These are phyloP conservation scores for Septoria petroselini DNA, from an alignment of 2,329 filamentous ascomycete species.

Conservation along the genomic window DNA sequence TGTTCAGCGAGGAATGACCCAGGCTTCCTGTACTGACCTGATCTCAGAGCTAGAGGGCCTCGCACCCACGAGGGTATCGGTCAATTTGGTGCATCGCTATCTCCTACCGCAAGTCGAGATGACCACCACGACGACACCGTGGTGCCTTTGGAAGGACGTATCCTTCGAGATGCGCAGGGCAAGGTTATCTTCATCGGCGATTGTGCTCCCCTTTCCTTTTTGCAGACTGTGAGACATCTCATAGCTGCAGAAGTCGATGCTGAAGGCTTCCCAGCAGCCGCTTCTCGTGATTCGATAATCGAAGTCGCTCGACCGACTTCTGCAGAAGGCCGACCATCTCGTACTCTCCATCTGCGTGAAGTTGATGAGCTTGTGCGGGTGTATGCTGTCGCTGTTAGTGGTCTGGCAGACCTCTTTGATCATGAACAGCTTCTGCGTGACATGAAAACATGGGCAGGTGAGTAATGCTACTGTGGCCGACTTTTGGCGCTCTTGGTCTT, in stretches of 20 bases:
- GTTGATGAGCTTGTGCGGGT: conserved; percentile 44
- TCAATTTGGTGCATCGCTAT: conserved; percentile 19
- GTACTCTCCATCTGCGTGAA: conserved; percentile 40
- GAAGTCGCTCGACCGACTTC: conserved; percentile 19
- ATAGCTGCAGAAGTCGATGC: conserved; percentile 47
- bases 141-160: conserved; percentile 45
- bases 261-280: conserved; percentile 28
- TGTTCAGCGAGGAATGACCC: too few species aligned
- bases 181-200: conserved; percentile 56
- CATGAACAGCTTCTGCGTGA: conserved; percentile 36
- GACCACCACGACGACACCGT: conserved; percentile 40
- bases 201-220: conserved; percentile 52
- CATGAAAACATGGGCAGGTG: conserved; percentile 32
- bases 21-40: too few species aligned
- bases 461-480: not conserved
- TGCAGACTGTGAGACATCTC: conserved; percentile 53
- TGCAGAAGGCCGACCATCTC: not conserved
- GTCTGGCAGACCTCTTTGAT: conserved; percentile 51
- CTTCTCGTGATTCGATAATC: conserved; percentile 26
- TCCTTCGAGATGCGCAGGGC: conserved; percentile 52
- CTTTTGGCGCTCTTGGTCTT: too few species aligned
- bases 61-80: conserved; percentile 15
- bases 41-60: conserved; percentile 11
- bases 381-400: conserved; percentile 48
- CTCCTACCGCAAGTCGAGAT: conserved; percentile 23